These are phyloP conservation scores for Aspergillus costaricaensis DNA, from an alignment of 2,329 filamentous ascomycete genomes.

Conservation along the genomic window DNA sequence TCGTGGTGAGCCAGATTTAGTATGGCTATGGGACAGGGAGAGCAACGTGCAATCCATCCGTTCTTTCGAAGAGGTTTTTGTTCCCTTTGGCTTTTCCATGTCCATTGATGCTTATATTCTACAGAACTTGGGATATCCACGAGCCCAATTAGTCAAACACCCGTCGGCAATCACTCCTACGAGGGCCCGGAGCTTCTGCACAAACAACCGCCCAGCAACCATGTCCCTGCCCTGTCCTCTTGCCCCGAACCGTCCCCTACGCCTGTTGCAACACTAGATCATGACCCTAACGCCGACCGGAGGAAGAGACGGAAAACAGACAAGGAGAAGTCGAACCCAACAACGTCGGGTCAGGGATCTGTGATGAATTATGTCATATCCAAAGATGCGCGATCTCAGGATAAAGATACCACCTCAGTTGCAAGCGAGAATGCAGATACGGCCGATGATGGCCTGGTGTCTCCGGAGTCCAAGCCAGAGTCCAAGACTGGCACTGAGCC, in stretches of 20 bases:
- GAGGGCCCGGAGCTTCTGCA: not conserved
- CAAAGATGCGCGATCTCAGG: not conserved
- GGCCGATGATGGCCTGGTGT: not conserved
- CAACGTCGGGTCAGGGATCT: not conserved
- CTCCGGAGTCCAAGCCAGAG: too few species aligned
- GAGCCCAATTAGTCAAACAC: conserved; percentile 4
- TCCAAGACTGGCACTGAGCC: too few species aligned
- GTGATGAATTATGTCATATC: not conserved
- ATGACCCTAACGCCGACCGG: conserved; percentile 36
- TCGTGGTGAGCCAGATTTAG: conserved; percentile 20
- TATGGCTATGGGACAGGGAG: conserved; percentile 43
- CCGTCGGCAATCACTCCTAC: conserved; percentile 11
- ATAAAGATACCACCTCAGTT: not conserved
- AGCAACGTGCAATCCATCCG: conserved; percentile 43
- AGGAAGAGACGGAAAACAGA: conserved; percentile 41
- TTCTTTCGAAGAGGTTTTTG: conserved; percentile 45
- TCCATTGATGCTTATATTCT: conserved; percentile 13
- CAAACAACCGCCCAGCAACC: not conserved
- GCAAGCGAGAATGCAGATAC: not conserved
- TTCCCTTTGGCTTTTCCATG: not conserved
- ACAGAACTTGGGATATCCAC: conserved; percentile 22
- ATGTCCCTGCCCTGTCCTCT: not conserved
- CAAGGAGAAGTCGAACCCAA: conserved; percentile 9
- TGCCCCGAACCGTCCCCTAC: conserved; percentile 5
- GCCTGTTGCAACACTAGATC: conserved; percentile 22